phyloP scores from a whole-genome alignment of 106 monocot species.

The Alisma plantagoaquatica region DNA sequence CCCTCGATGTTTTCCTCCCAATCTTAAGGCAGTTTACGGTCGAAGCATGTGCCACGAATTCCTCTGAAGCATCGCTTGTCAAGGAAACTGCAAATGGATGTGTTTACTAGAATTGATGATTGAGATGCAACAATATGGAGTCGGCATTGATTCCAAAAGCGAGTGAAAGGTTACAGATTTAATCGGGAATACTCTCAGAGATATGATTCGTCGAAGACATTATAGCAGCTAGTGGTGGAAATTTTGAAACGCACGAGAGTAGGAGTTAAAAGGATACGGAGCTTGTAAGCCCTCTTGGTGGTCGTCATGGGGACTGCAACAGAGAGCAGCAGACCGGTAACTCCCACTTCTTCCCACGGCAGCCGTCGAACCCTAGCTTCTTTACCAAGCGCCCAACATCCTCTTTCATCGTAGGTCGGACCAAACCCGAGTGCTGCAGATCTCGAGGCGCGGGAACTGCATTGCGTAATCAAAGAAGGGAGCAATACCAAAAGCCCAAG shows the following conservation, averaged over 20 bases:
- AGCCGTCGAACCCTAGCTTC: background rate
- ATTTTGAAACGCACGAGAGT: background rate
- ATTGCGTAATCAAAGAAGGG: too few relatives aligned
- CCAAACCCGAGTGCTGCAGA: constrained; percentile 10
- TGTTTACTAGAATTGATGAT: too few relatives aligned
- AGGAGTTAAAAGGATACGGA: constrained; percentile 63
- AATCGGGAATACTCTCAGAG: background rate
- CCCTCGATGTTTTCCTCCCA: constrained; percentile 81
- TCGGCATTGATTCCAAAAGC: too few relatives aligned
- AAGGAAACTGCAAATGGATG: too few relatives aligned
- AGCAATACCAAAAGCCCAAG: too few relatives aligned
- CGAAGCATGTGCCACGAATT: constrained; percentile 94
- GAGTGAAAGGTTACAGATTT: too few relatives aligned
- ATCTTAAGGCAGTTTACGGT: constrained; percentile 97
- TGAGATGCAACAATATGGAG: too few relatives aligned
- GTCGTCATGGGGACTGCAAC: constrained; percentile 32
- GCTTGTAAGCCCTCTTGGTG: constrained; percentile 93
- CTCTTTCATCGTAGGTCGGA: constrained; percentile 27
- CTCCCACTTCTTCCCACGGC: background rate
- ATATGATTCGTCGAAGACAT: background rate
- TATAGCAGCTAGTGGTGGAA: background rate
- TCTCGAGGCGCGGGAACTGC: too few relatives aligned
- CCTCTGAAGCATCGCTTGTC: constrained; percentile 55
- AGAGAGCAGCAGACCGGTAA: constrained; percentile 2
- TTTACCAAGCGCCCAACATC: background rate